Base-by-base conservation (phyloP, 225 moss, liverwort and hornwort species). In the Pleurozium schreberi region DNA sequence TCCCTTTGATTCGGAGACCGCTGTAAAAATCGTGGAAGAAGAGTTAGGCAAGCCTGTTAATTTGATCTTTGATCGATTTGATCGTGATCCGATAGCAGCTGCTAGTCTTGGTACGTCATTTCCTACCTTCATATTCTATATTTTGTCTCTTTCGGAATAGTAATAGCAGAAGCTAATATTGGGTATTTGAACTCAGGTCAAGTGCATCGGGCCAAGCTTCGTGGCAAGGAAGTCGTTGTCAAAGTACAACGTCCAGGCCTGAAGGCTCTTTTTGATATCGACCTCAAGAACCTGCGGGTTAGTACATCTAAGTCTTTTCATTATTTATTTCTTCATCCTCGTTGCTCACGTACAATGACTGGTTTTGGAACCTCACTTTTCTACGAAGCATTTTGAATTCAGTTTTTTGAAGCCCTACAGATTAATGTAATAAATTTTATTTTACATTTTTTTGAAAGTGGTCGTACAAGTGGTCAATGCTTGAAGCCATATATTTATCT, bases 241-340 rank as follows among this genome's bases (percentile, higher is more conserved):
- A 99, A 99, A 96, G 99, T 99, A 40, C 99, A 99, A 73, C 97
- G 99, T 55, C 99, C 99, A 88, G 99, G 97, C n/a, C 87, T 99
- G 86, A 99, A 99, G 90, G 96, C 96, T 62, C 97, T 99, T 62
- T 99, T 99, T 89, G 99, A 99, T 76, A 97, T 99, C 84, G 99
- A 99, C 88, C 94, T 99, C 52, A 99, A 96, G 90, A 99, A 99
- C 69, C 92, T 99, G 89, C 96, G 99, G 92, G 99, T 99, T 77
- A 90, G 94, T 64, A 49, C 40, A 76, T 84, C 21, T 61, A 25
- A 40, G 38, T 63, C 57, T 81, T 75, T n/a, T 70, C 66, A 42
- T 82, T 38, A 66, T 89, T 85, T 20, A 7, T 50, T 63, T 80
- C 42, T 82, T 75, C 57, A 53, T 81, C 64, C 36, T 78, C 20